phyloP scores from a whole-genome alignment of 139 green algal genomes.

The Micractinium sp. region DNA sequence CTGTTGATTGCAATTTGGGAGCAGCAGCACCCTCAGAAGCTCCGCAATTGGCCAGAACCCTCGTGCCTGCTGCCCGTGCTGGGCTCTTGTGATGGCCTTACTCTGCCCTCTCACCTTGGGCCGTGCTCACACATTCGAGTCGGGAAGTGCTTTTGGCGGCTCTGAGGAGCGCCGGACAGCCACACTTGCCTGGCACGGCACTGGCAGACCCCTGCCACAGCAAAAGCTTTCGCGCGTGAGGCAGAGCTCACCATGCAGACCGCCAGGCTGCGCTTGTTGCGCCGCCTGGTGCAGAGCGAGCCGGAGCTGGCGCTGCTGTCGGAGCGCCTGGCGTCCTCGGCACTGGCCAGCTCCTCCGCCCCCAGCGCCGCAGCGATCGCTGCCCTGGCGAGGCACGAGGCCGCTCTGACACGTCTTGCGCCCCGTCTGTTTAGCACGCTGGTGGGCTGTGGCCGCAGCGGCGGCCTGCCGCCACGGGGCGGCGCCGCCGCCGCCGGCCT shows the following conservation, averaged over 20 bases:
- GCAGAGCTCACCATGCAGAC: constrained; percentile 17
- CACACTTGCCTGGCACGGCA: too few species aligned
- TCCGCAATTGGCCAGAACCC: too few species aligned
- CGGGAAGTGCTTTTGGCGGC: too few species aligned
- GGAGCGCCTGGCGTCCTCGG: constrained; percentile 16
- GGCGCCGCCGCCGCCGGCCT: background rate
- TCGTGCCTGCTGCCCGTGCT: too few species aligned
- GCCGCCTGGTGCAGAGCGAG: constrained; percentile 11
- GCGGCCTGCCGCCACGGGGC: background rate
- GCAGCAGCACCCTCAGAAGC: too few species aligned
- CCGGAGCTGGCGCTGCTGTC: constrained; percentile 5
- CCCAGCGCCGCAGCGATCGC: background rate
- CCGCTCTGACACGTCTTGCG: background rate
- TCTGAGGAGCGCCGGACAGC: too few species aligned
- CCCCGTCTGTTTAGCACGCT: constrained; percentile 21
- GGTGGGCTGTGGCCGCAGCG: background rate
- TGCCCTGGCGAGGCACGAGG: background rate
- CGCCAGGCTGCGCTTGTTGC: background rate
- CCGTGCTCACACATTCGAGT: too few species aligned
- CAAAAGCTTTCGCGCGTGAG: too few species aligned
- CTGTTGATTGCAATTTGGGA: too few species aligned
- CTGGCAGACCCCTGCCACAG: too few species aligned
- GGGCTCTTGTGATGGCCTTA: too few species aligned
- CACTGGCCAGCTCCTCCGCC: background rate
- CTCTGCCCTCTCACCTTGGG: too few species aligned